Percentiles rank a stretch among this genome's conserved stretches.
These are phyloP conservation scores for Calendula officinalis DNA, from an alignment of 129 eudicot genomes.

Conservation along the genomic window DNA sequence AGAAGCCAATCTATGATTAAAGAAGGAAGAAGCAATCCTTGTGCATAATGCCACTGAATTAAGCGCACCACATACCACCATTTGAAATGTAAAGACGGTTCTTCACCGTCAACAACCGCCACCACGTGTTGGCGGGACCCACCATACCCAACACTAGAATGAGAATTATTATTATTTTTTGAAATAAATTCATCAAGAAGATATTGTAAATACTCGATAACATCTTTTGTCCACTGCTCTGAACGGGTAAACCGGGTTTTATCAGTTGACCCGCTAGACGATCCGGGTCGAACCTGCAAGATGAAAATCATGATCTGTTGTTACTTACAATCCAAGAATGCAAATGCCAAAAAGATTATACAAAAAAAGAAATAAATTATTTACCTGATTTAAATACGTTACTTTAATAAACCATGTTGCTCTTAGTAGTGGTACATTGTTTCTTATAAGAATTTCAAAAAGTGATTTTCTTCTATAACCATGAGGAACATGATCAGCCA, in stretches of 20 bases:
- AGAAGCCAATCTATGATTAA: constrained; percentile 89
- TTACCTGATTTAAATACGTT: constrained; percentile 94
- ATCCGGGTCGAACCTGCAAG: constrained; percentile 73
- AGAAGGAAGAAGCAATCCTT: constrained; percentile 79
- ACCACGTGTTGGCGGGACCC: constrained; percentile 56
- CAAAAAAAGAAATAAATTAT: background rate
- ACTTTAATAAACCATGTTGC: constrained; percentile 98
- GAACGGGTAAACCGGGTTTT: constrained; percentile 68
- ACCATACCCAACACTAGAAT: constrained; percentile 46
- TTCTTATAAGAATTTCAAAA: constrained; percentile 83
- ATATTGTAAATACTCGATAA: constrained; percentile 77
- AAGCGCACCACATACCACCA: constrained; percentile 98
- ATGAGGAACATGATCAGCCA: constrained; percentile 94
- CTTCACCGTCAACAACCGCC: constrained; percentile 50
- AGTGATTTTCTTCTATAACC: constrained; percentile 80
- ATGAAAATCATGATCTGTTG: constrained; percentile 27
- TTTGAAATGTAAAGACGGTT: constrained; percentile 77
- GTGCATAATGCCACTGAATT: constrained; percentile 84
- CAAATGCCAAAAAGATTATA: background rate
- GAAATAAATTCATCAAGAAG: constrained; percentile 75
- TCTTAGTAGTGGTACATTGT: constrained; percentile 87
- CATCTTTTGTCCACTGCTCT: constrained; percentile 96
- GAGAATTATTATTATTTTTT: constrained; percentile 62
- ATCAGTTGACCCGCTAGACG: constrained; percentile 61
- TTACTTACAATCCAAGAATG: constrained; percentile 17